Base-by-base conservation (phyloP, 495 filamentous ascomycete genomes). In the Parmelia sp. region DNA sequence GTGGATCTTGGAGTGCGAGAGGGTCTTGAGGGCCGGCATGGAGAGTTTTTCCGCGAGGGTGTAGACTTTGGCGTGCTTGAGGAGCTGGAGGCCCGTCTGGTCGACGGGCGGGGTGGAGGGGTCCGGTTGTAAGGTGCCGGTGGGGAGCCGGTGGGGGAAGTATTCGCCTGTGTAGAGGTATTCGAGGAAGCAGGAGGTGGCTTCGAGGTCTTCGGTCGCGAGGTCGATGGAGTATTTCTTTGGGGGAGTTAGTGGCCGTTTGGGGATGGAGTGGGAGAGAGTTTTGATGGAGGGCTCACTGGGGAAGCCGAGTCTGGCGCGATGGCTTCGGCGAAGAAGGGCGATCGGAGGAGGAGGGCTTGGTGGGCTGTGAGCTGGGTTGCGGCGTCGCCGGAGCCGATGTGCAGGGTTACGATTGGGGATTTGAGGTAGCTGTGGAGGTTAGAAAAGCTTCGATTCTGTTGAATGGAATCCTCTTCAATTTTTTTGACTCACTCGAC, bases 101-200 rank as follows among this genome's bases (percentile, higher is more conserved):
- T 96, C 91, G 27, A 87, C 78, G 8, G 72, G 72, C 5, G 84
- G 85, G 29, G 81, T 71, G 40, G 79, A 73, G 1, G 86, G 79
- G 68, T 88, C 84, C 53, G 73, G 72, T 68, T 89, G 84, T 2
- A 90, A 76, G 27, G 76, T 78, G 70, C 67, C 8, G 60, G 82
- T 75, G 51, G 82, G 78, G 21, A 86, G 60, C 68, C 86, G 86
- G 65, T 80, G 78, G 5, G 90, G 88, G 73, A 90, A 91, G 80
- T 96, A 96, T 73, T 97, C 90, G 73, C 84, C 84, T 2, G 90
- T 96, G 76, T 97, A 97, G 37, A 95, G 84, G 76, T 88, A 97
- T 77, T 96, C 88, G 69, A 97, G 84, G 71, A 96, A 91, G 76
- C 86, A 92, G 39, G 90, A 86, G 63, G 92, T 87, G 40, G 92